phyloP scores from a whole-genome alignment of 306 rosid genomes.

The Gastrolobium villosum region DNA sequence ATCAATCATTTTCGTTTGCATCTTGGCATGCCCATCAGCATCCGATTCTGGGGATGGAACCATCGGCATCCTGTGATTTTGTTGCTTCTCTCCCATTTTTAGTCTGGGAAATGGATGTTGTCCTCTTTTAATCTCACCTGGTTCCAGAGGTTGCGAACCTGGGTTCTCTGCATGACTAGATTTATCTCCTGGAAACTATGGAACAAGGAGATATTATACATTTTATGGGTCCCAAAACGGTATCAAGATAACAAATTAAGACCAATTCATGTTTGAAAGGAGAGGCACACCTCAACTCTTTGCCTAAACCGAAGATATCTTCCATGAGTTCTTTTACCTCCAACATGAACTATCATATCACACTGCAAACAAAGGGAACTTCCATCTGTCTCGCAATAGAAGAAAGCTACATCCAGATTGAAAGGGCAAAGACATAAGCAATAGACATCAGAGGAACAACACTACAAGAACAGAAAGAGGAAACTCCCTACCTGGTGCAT shows the following conservation, averaged over 20 bases:
- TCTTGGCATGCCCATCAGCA: conserved; percentile 71
- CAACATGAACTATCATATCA: conserved; percentile 95
- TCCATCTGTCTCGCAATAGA: conserved; percentile 95
- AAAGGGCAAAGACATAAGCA: conserved; percentile 49
- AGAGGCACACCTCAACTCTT: conserved; percentile 86
- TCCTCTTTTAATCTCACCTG: conserved; percentile 63
- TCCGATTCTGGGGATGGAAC: conserved; percentile 56
- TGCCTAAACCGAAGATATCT: conserved; percentile 94
- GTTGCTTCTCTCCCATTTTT: conserved; percentile 68
- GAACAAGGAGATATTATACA: conserved; percentile 46
- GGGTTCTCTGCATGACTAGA: conserved; percentile 59
- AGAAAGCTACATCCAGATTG: conserved; percentile 82
- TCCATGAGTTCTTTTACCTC: conserved; percentile 98
- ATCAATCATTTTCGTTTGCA: conserved; percentile 87
- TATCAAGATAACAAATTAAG: conserved; percentile 35
- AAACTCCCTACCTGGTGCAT: conserved; percentile 81
- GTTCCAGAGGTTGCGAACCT: conserved; percentile 58
- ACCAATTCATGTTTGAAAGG: conserved; percentile 26
- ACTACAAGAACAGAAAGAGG: background rate
- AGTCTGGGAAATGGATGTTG: conserved; percentile 63
- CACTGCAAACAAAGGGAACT: conserved; percentile 98
- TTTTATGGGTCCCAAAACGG: background rate
- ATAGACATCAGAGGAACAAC: background rate
- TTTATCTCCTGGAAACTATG: conserved; percentile 96
- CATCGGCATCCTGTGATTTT: conserved; percentile 69